Percentiles rank a stretch among this genome's conserved stretches.
Conservation (phyloP, 352 stramenopile genomes). For the Vaucheria bursata region DNA sequence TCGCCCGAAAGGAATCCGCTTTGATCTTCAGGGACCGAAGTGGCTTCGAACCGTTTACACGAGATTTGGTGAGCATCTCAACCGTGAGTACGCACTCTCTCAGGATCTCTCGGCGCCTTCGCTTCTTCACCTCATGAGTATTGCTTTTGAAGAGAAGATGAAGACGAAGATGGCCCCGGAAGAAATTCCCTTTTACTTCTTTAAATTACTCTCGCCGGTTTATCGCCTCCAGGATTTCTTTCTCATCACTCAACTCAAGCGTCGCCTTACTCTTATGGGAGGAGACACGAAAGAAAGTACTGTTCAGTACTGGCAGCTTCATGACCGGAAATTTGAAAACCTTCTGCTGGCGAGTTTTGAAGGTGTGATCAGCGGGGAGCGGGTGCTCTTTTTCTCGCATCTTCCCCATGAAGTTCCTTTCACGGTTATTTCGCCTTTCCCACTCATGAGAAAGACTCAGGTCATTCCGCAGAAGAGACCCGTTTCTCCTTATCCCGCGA, state of each 20-base stretch:
- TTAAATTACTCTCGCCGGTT: not conserved
- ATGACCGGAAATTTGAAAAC: not conserved
- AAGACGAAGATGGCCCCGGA: not conserved
- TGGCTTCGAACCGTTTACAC: too few relatives aligned
- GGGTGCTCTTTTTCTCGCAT: too few relatives aligned
- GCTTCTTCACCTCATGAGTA: not conserved
- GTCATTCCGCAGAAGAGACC: too few relatives aligned
- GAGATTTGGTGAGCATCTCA: not conserved
- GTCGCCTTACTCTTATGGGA: not conserved
- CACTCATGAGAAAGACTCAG: too few relatives aligned
- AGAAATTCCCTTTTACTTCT: not conserved
- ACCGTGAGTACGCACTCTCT: not conserved
- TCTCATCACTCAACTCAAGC: not conserved
- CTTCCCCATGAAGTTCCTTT: too few relatives aligned
- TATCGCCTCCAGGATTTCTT: not conserved
- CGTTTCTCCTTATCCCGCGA: too few relatives aligned
- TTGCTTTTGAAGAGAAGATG: not conserved
- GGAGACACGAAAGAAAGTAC: not conserved
- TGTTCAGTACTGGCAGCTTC: not conserved
- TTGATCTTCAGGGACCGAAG: not conserved
- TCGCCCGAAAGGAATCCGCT: too few relatives aligned
- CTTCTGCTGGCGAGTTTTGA: not conserved
- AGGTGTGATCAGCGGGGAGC: not conserved
- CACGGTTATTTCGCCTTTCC: too few relatives aligned
- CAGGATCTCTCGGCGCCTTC: not conserved